Evolutionary conservation across 352 stramenopile species (phyloP).

Genomic region (Pythium diclinum): DNA sequence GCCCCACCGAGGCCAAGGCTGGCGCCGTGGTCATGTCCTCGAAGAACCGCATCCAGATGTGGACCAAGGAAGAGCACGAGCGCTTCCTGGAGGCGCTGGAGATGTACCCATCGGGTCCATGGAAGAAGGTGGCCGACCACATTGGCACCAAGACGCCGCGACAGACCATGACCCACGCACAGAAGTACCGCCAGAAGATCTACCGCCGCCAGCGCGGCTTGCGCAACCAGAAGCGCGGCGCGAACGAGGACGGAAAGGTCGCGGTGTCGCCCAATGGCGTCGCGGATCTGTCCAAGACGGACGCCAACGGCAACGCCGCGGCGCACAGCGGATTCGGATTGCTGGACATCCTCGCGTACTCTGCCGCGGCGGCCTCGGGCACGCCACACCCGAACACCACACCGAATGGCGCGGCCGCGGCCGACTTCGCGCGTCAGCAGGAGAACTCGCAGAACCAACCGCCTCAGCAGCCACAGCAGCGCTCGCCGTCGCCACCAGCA

Average conservation of each 20-base stretch:
- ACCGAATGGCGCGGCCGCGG: constrained; percentile 23
- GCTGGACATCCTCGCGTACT: constrained; percentile 71
- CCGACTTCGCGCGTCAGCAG: constrained; percentile 22
- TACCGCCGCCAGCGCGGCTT: constrained; percentile 64
- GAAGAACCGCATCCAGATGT: constrained; percentile 86
- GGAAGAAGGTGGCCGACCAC: constrained; percentile 84
- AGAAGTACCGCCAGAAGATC: constrained; percentile 86
- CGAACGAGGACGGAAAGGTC: constrained; percentile 35
- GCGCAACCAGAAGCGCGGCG: constrained; percentile 65
- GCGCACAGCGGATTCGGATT: constrained; percentile 43
- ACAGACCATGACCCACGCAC: constrained; percentile 91
- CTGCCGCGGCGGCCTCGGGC: constrained; percentile 47
- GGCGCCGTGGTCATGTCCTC: constrained; percentile 72
- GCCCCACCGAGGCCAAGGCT: constrained; percentile 74
- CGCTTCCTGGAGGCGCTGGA: constrained; percentile 81
- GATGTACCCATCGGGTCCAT: constrained; percentile 80
- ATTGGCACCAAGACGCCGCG: constrained; percentile 87
- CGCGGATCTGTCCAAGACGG: constrained; percentile 40
- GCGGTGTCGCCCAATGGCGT: constrained; percentile 55
- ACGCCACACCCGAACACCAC: constrained; percentile 3
- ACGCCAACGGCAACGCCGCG: constrained; percentile 18
- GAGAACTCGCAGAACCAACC: constrained; percentile 21
- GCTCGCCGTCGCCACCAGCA: background rate
- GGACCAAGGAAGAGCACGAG: constrained; percentile 85
- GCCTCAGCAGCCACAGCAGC: constrained; percentile 9